Evolutionary conservation across 2,329 filamentous ascomycete species (phyloP).

Genomic region (Colletotrichum horii): DNA sequence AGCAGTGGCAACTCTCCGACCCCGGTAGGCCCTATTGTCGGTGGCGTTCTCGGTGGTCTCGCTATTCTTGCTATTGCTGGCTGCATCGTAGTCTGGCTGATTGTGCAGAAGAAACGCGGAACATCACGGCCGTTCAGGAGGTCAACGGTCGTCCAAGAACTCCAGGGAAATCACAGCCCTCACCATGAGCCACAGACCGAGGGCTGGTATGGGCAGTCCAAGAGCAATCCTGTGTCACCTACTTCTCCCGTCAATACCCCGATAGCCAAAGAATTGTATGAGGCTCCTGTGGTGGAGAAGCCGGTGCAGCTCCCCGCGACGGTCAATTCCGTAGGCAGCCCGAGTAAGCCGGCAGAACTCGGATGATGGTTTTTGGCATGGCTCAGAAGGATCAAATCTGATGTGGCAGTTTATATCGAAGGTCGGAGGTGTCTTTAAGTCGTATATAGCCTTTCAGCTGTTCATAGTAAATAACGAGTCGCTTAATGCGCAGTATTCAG

Average conservation of each 20-base stretch:
- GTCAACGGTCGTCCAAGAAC: not conserved
- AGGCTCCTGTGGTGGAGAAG: not conserved
- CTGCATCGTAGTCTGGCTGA: not conserved
- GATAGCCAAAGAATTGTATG: not conserved
- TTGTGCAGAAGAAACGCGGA: not conserved
- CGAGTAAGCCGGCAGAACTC: slow-evolving; percentile 5
- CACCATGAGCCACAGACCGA: not conserved
- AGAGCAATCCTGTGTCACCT: not conserved
- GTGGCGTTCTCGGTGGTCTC: slow-evolving; percentile 1
- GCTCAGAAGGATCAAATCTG: not conserved
- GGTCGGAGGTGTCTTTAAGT: not conserved
- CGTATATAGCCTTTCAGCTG: not conserved
- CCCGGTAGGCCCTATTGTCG: not conserved
- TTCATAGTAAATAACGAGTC: not conserved
- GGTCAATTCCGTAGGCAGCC: not conserved
- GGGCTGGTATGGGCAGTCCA: not conserved
- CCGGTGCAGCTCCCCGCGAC: not conserved
- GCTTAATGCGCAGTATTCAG: not conserved
- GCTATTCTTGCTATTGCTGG: not conserved
- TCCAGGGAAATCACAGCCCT: not conserved
- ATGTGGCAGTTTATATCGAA: not conserved
- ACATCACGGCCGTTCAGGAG: not conserved
- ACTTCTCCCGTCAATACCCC: not conserved
- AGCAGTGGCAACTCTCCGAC: not conserved
- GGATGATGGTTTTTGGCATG: not conserved